These are phyloP conservation scores for Gamsiella multidivaricata DNA, from an alignment of 192 early-diverging fungal genomes.

Conservation along the genomic window DNA sequence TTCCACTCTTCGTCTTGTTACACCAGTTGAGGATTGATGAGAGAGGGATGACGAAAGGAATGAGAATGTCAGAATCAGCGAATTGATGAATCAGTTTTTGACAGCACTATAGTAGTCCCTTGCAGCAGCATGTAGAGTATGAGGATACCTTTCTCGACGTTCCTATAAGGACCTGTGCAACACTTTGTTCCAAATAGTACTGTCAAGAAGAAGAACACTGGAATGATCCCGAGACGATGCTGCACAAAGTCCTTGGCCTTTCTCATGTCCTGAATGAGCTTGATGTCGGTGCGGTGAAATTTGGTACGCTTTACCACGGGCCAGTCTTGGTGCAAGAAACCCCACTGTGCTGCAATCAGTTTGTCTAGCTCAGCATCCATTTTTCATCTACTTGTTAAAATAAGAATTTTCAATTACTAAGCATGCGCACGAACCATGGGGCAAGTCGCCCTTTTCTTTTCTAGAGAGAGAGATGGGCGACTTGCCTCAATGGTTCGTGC, in stretches of 20 bases:
- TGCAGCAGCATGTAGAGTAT: constrained; percentile 32
- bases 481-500: too few species aligned
- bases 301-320: constrained; percentile 10
- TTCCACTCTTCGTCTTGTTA: too few species aligned
- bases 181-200: constrained; percentile 10
- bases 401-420: too few species aligned
- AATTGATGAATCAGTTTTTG: constrained; percentile 28
- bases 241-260: constrained; percentile 6
- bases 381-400: too few species aligned
- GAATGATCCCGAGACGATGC: constrained; percentile 2
- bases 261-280: not conserved
- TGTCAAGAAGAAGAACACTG: constrained; percentile 30
- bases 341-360: constrained; percentile 10
- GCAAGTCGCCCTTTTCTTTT: too few species aligned
- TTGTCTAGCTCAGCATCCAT: constrained; percentile 10
- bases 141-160: constrained; percentile 45
- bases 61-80: too few species aligned
- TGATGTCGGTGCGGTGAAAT: constrained; percentile 20
- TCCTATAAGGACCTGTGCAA: constrained; percentile 27
- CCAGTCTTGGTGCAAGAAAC: constrained; percentile 16
- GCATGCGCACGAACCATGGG: too few species aligned
- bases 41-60: too few species aligned
- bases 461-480: too few species aligned
- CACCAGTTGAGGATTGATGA: too few species aligned
- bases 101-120: constrained; percentile 19